Conservation (phyloP, 2,329 filamentous ascomycete genomes). For the Trichoderma citrinoviride region DNA sequence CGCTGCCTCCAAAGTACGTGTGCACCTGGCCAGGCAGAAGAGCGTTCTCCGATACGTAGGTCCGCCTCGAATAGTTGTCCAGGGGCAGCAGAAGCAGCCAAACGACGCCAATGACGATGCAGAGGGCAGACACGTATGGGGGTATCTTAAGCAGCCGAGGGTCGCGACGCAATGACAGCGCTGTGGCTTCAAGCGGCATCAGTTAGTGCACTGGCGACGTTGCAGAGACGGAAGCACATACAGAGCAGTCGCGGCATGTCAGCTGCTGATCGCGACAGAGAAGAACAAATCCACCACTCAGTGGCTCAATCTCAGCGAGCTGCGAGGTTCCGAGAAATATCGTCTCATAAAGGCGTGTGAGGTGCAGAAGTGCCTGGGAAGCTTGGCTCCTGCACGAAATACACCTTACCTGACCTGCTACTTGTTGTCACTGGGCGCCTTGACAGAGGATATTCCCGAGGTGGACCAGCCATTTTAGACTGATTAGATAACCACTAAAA, state of each 20-base stretch:
- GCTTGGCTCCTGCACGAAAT: no score
- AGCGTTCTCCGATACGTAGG: constrained; percentile 97
- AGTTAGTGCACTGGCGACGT: background rate
- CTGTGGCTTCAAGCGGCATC: constrained; percentile 46
- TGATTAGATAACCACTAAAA: constrained; percentile 4
- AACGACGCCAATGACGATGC: constrained; percentile 77
- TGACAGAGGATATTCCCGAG: background rate
- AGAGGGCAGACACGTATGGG: constrained; percentile 81
- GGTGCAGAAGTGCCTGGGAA: no score
- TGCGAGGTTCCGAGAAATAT: background rate
- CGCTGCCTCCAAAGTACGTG: constrained; percentile 94
- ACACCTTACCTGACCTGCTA: background rate
- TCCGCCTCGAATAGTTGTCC: constrained; percentile 84
- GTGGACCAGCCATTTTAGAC: background rate
- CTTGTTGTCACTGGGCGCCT: background rate
- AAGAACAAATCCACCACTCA: background rate
- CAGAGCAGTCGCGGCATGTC: constrained; percentile 23
- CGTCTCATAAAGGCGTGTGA: background rate
- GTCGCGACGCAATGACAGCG: constrained; percentile 72
- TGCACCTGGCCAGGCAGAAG: constrained; percentile 94
- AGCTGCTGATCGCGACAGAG: background rate
- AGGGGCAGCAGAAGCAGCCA: constrained; percentile 91
- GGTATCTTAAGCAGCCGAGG: constrained; percentile 79
- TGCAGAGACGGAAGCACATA: constrained; percentile 5
- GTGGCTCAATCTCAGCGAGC: background rate